A percentile compares a stretch with the other conserved stretches of the same genome.
Evolutionary conservation across 2,329 filamentous ascomycete species (phyloP).

Genomic region (Sarocladium kiliense): DNA sequence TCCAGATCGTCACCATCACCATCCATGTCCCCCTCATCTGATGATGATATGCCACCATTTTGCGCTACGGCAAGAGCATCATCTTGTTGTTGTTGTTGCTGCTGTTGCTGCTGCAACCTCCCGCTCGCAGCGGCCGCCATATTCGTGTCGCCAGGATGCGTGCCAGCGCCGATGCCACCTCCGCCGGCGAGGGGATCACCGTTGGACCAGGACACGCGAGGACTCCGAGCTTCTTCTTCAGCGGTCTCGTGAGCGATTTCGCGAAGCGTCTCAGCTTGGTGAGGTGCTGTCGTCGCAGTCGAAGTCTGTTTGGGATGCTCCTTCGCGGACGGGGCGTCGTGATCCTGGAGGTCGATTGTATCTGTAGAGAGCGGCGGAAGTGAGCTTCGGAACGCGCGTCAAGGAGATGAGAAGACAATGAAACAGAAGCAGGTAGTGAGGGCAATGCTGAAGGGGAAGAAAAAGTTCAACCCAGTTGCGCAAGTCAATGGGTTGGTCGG

Average conservation of each 20-base stretch:
- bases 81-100: conserved; percentile 43
- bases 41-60: conserved; percentile 49
- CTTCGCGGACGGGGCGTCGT: conserved; percentile 74
- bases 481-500: not conserved
- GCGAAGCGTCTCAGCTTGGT: conserved; percentile 80
- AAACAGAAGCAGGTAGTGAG: not conserved
- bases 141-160: conserved; percentile 11
- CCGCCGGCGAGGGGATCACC: conserved; percentile 18
- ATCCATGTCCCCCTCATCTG: conserved; percentile 59
- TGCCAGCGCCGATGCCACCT: conserved; percentile 13
- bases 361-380: conserved; percentile 46
- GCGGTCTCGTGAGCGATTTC: conserved; percentile 72
- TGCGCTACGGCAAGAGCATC: conserved; percentile 57
- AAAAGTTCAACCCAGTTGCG: conserved; percentile 4
- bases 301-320: conserved; percentile 57
- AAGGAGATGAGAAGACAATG: conserved; percentile 9
- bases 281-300: conserved; percentile 56
- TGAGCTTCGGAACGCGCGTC: conserved; percentile 9
- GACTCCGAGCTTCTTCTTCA: conserved; percentile 64
- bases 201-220: conserved; percentile 50
- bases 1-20: conserved; percentile 72
- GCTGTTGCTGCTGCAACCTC: conserved; percentile 27
- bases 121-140: conserved; percentile 20
- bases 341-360: conserved; percentile 91
- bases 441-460: conserved; percentile 3